Evolutionary conservation across 1,284 basidiomycete genomes (phyloP), one percentile per base, ranked within the genome.

Genomic region (Malassezia restricta): DNA sequence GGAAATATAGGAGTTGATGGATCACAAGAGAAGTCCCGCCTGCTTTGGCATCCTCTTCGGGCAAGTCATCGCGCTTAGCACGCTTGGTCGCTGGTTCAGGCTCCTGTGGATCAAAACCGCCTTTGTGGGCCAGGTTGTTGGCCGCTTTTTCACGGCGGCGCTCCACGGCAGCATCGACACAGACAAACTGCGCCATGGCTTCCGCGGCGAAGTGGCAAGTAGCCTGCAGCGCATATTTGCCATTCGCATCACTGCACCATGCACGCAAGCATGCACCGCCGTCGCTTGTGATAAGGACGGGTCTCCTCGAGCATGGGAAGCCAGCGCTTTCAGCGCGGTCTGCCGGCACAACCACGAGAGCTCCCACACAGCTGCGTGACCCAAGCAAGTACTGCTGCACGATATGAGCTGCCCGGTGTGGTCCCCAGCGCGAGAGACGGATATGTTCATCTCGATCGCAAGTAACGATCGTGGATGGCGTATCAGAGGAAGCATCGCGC

Each of bases 401-500:
- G 40, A 71, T 56, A 38, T 68, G 59, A 0, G 58, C 64, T 11
- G 61, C 49, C 5, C 64, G 62, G 35, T 53, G 48, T 3, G 56
- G 35, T 5, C 68, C 66, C 68, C 68, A 71, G 31, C 68, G 56
- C 8, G 68, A 71, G 28, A 71, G 57, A n/a, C 68, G 61, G 28
- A 71, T 69, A 51, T 71, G 68, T 53, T 69, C 68, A 53, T 71
- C 68, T n/a, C 68, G 58, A 43, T 71, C 68, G 15, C 61, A 57
- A 0, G 63, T 66, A 40, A 71, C 50, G 37, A 71, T 59, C 0
- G 49, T 32, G 24, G 49, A 53, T 5, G 64, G 59, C 17, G 57
- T 41, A 9, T 43, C 41, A 4, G 33, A 8, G 9, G 40, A 45
- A 6, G 46, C 39, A 29, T 35, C 45, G 8, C 56, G 55, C n/a